Percentiles rank a stretch among this genome's conserved stretches.
Evolutionary conservation across 805 yeast species (phyloP).

Genomic region (Sugiyamaella mastotermitis): DNA sequence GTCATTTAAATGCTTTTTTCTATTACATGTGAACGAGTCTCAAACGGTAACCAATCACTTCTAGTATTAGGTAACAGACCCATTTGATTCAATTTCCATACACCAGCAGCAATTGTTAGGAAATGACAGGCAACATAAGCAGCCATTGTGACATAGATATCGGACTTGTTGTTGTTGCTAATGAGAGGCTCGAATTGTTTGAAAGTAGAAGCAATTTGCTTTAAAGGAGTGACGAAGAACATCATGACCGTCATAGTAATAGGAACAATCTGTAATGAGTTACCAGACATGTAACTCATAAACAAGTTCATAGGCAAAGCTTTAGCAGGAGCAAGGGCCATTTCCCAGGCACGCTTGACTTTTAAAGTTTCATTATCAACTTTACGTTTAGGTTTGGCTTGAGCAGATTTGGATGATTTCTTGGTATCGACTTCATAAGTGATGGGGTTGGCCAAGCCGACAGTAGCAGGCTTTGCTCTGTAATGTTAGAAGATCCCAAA

Average conservation of each 20-base stretch:
- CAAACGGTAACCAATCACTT: constrained; percentile 94
- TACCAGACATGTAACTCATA: constrained; percentile 92
- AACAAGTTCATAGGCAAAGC: constrained; percentile 82
- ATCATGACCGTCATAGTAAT: constrained; percentile 85
- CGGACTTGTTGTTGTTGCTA: constrained; percentile 23
- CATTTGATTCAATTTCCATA: constrained; percentile 81
- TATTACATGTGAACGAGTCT: constrained; percentile 34
- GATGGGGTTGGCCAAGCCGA: no score
- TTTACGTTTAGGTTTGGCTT: constrained; percentile 1
- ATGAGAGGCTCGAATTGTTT: constrained; percentile 42
- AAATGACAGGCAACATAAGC: constrained; percentile 44
- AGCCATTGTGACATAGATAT: constrained; percentile 37
- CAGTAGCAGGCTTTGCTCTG: no score
- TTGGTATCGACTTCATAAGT: no score
- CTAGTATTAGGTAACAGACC: constrained; percentile 82
- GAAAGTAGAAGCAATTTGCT: constrained; percentile 57
- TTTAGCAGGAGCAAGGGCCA: constrained; percentile 78
- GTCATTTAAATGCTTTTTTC: constrained; percentile 8
- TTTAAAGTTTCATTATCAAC: constrained; percentile 20
- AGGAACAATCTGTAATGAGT: constrained; percentile 82
- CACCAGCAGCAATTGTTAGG: constrained; percentile 62
- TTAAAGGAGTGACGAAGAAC: constrained; percentile 62
- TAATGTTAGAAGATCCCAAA: no score
- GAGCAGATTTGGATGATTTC: neutral
- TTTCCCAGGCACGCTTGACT: constrained; percentile 72